Evolutionary conservation across 2,329 filamentous ascomycete species (phyloP), one percentile per base, ranked within the genome.

Genomic region (Arthrobotrys entomopaga): DNA sequence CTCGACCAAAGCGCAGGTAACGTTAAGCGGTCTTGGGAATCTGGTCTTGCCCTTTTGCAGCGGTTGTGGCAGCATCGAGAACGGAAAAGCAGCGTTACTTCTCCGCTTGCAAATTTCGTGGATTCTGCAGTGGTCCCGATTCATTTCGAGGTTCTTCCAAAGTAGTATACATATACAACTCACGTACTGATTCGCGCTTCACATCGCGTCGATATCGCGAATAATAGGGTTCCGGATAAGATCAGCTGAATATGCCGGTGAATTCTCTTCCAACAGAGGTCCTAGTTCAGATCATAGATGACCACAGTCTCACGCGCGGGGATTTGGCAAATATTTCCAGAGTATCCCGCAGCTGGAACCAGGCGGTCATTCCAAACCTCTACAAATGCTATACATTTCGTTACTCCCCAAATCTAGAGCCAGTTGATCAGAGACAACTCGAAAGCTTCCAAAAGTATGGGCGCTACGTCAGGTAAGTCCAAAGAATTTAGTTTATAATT

Each of bases 401-500:
- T 11, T 67, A 63, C 11, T 42, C 15, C n/a, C 22, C 43, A 8
- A 15, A 56, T 8, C 46, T 64, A 1, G 40, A 59, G 5, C 13
- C n/a, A 10, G 50, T 19, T 7, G 57, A 64, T 1, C 13, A 48
- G 16, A 64, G 22, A n/a, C 64, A 53, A 34, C 57, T 74, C 22
- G 22, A 58, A 48, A 67, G 70, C 15, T 74, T 74, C n/a, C 59
- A 54, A 20, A 74, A 74, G 59, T 38, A 74, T 38, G 42, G 61
- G 19, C 22, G 20, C 19, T 46, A 64, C 40, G 70, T 74, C 11
- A 66, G 40, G 70, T 67, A 74, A 19, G 38, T 26, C 1, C 16
- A 26, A n/a, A 34, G 19, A 16, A 38, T 29, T 38, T 13, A 4
- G 2, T 5, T 34, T n/a, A n/a, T n/a, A n/a, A 24, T 10, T 10